Evolutionary conservation across 345 rosid species (phyloP), one percentile per base, ranked within the genome.

Genomic region (Hibiscus syriacus): DNA sequence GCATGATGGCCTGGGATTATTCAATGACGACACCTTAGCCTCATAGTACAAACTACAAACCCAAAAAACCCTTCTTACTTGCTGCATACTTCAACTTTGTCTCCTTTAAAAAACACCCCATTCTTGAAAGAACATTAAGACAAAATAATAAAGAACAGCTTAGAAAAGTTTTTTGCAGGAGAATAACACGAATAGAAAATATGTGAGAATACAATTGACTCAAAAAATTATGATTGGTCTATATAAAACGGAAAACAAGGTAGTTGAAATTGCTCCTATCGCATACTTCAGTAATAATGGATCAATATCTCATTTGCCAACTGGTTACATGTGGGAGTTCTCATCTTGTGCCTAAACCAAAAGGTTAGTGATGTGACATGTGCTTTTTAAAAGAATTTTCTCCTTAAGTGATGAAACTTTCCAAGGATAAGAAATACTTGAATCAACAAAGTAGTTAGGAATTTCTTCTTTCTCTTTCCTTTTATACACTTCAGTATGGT

Each of bases 321-420:
- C 96, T 5, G 97, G 89, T 80, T 91, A 94, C 81, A 82, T 94
- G 92, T 94, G n/a, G 99, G 99, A 94, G 99, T 80, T 88, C 97
- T 50, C 89, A 87, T 73, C 87, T 94, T 67, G 97, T 94, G 79
- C 91, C 99, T 72, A 94, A 94, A 79, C 99, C 99, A 72, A 86
- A 60, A 76, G 99, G 99, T n/a, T 94, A 76, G 79, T 81, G 23
- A 70, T 60, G 26, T 22, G 34, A 20, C 17, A 56, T 56, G 13
- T 57, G 41, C 41, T 57, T 57, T 30, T 29, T 56, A 57, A 29
- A 17, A 6, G 41, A 16, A 6, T 57, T 30, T n/a, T 57, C 7
- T 57, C 32, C 62, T 57, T 30, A n/a, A 30, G n/a, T 30, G 41
- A 57, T 30, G 22, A 30, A 1, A 29, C 0, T 12, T 2, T 25